Evolutionary conservation across 73 alveolate genomes (phyloP), one percentile per base, ranked within the genome.

Genomic region (Stentor roeselii): DNA sequence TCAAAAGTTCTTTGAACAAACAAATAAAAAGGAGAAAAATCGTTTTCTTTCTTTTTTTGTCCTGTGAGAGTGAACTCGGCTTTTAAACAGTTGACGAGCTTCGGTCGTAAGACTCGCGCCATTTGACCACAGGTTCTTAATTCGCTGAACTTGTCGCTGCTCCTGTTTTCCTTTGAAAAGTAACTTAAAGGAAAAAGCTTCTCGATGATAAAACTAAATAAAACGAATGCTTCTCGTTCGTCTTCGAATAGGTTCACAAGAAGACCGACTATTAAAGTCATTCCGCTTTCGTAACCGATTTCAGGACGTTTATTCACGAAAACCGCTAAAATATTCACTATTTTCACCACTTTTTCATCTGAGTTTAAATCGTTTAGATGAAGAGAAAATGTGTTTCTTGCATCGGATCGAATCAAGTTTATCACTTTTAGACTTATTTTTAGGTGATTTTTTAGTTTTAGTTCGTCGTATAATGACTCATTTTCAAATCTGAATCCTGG

Each of bases 211-310:
- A 27, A 32, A 2, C 80, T 27, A 1, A 67, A 32, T 21, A 67
- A 14, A 67, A 67, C 0, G 34, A 67, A 67, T 27, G 37, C 37
- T 21, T 67, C 80, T 21, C 41, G n/a, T 30, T 67, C 80, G 34
- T 27, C 41, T 67, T n/a, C 34, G 34, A 67, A 67, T 67, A 67
- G 42, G 11, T n/a, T 32, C 14, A 30, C 15, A 14, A 67, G 41
- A 67, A 67, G 11, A 21, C 41, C 80, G 15, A 67, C 41, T 14
- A 67, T 21, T 27, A 67, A 67, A 30, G n/a, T 67, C 37, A 67
- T 30, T 32, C 80, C 80, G 34, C 27, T 27, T 27, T 67, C 42
- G 41, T 67, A 67, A 21, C 80, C 80, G 34, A 67, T 67, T 27
- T 67, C 80, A 0, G 80, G 80, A 27, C 80, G 21, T 67, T 67